Evolutionary conservation across 805 yeast genomes (phyloP), one percentile per base, ranked within the genome.

Genomic region (Debaryomyces maramus): DNA sequence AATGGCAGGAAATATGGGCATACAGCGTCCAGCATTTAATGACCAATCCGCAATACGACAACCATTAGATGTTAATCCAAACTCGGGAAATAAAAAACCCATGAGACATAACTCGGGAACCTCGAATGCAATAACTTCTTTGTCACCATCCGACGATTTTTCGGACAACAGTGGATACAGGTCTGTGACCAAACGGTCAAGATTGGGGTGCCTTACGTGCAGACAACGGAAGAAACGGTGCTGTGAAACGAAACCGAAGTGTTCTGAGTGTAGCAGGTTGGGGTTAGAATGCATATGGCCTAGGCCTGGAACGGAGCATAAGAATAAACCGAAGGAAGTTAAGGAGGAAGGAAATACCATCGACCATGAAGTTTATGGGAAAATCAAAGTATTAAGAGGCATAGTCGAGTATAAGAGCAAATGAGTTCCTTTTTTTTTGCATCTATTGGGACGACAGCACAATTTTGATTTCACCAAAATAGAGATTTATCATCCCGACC

Each of bases 201-300:
- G 87, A 52, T 70, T 73, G 71, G 95, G 95, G 0, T 86, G 95
- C 56, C 65, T 83, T 31, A 84, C 95, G 1, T 86, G 95, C 50
- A 74, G 93, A 32, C 78, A 76, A 43, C 63, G 95, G 18, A 86
- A 86, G 68, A 86, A 85, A 56, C 72, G 89, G 40, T 86, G 95
- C 48, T 84, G 87, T 53, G 93, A 86, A 55, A 65, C 72, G 1
- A 72, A 72, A 39, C 95, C 95, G 3, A 58, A 58, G 18, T 86
- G 95, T 52, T 56, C 67, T 1, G 89, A 85, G 50, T 86, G 95
- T 58, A 47, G 60, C n/a, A 63, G 93, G 38, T 67, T 86, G 18
- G 70, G 79, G 9, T 65, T 85, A 35, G 74, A 70, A 38, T 86
- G 95, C 55, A 66, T 72, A 18, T 86, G 91, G 85, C 93, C 95